A percentile compares a stretch with the other conserved stretches of the same genome.
Evolutionary conservation across 768 basidiomycete species (phyloP).

Genomic region (Phylloporus sp.): DNA sequence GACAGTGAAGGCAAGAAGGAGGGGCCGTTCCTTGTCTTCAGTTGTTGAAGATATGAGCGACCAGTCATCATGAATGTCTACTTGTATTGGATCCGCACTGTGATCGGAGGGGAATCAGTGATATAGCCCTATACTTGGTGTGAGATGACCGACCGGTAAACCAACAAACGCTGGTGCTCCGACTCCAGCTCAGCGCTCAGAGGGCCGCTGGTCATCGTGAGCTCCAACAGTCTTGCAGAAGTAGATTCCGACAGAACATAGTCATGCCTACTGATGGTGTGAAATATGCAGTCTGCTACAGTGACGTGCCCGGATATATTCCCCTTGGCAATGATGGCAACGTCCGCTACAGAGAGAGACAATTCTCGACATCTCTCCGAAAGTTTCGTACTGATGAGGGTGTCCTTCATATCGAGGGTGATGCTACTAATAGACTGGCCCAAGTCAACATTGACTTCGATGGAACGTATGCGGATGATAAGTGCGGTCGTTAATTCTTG

Average conservation of each 20-base stretch:
- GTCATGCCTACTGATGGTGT: constrained; percentile 60
- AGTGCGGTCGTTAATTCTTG: constrained; percentile 58
- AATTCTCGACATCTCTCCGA: constrained; percentile 60
- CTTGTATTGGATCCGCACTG: constrained; percentile 74
- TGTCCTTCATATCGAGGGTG: constrained; percentile 59
- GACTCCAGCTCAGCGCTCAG: constrained; percentile 67
- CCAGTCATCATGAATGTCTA: constrained; percentile 84
- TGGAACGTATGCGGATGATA: constrained; percentile 66
- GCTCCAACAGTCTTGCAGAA: constrained; percentile 58
- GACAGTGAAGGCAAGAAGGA: constrained; percentile 74
- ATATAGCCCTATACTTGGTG: background rate
- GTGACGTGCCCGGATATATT: constrained; percentile 66
- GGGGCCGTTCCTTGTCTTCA: constrained; percentile 44
- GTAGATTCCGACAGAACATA: constrained; percentile 31
- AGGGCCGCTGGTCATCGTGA: constrained; percentile 71
- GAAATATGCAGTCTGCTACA: constrained; percentile 71
- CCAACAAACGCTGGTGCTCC: constrained; percentile 68
- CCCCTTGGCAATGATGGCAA: constrained; percentile 56
- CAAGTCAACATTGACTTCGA: constrained; percentile 75
- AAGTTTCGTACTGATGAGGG: constrained; percentile 62
- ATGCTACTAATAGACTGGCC: constrained; percentile 80
- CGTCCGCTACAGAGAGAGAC: constrained; percentile 58
- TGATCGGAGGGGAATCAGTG: constrained; percentile 2
- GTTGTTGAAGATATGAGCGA: constrained; percentile 41
- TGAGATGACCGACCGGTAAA: constrained; percentile 59